A percentile compares a stretch with the other conserved stretches of the same genome.
These are phyloP conservation scores for Termitomyces sp. DNA, from an alignment of 768 basidiomycete genomes.

Conservation along the genomic window DNA sequence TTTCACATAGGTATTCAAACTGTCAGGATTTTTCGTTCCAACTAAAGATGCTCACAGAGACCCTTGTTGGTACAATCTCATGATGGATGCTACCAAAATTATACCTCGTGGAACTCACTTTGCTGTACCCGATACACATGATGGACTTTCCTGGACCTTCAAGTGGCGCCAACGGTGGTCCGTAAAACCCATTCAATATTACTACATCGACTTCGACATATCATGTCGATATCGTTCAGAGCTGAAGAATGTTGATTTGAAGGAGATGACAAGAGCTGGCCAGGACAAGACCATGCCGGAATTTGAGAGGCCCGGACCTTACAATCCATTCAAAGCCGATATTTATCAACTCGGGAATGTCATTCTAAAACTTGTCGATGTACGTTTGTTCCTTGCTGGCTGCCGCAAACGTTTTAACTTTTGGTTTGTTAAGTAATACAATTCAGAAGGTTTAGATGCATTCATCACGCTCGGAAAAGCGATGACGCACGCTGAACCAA, in stretches of 20 bases:
- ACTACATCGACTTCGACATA: not conserved
- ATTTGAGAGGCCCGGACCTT: not conserved
- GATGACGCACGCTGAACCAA: not conserved
- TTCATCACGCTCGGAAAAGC: not conserved
- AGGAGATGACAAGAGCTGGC: not conserved
- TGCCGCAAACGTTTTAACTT: not conserved
- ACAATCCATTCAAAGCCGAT: conserved; percentile 3
- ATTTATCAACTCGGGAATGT: not conserved
- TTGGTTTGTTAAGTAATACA: not conserved
- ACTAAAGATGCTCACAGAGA: not conserved
- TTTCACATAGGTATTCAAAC: not conserved
- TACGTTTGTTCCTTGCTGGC: not conserved
- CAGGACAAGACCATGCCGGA: conserved; percentile 2
- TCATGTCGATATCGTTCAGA: not conserved
- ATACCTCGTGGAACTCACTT: conserved; percentile 3
- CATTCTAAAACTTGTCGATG: not conserved
- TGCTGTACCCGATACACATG: not conserved
- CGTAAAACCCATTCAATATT: conserved; percentile 8
- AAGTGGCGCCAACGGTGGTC: not conserved
- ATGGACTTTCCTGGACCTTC: not conserved
- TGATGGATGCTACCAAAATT: not conserved
- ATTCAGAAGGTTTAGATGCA: not conserved
- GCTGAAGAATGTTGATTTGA: not conserved
- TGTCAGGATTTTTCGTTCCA: no score
- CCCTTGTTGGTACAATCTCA: not conserved